Conservation (phyloP, 2,329 filamentous ascomycete genomes). For the Penicillium vulpinum region DNA sequence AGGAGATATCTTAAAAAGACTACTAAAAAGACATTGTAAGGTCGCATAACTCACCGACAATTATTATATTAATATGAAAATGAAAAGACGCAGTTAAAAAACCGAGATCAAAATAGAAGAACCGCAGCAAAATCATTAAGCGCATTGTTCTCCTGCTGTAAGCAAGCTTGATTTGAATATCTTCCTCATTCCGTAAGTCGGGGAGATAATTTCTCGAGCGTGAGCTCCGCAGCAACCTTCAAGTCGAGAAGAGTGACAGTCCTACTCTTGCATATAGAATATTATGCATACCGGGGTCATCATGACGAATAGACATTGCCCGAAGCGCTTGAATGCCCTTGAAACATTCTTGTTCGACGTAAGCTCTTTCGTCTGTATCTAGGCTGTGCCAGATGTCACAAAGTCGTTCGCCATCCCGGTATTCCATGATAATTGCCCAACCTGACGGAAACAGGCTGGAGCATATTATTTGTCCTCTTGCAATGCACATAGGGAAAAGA, state of each 20-base stretch:
- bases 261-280: neutral
- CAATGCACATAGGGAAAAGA: constrained; percentile 1
- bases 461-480: neutral
- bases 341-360: neutral
- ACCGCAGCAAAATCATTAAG: no score
- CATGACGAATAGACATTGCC: neutral
- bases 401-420: neutral
- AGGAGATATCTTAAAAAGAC: no score
- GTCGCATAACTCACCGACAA: no score
- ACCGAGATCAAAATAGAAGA: no score
- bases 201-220: neutral
- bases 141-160: no score
- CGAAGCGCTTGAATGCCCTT: constrained; percentile 2
- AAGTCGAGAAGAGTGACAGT: constrained; percentile 6
- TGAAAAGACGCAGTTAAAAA: no score
- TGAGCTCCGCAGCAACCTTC: neutral
- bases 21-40: no score
- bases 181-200: neutral
- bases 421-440: neutral
- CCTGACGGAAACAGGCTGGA: neutral
- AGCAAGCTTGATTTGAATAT: neutral
- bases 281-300: constrained; percentile 8
- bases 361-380: neutral
- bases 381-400: neutral
- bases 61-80: no score